Conservation (phyloP, 305 asterid genomes). For the Fraxinus albicans region DNA sequence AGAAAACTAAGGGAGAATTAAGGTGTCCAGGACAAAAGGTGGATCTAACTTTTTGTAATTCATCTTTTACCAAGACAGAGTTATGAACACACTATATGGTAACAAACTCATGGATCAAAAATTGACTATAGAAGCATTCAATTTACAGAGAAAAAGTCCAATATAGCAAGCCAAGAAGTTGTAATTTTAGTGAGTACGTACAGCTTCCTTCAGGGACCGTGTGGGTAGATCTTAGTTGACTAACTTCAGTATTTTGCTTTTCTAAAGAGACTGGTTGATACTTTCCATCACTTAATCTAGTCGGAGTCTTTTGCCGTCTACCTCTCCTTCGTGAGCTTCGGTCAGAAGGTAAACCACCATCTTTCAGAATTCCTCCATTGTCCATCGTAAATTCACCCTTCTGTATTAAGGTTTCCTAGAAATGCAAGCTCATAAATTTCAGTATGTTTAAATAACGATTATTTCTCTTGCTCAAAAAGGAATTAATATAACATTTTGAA, state of each 20-base stretch:
- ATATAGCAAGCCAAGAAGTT: slow-evolving; percentile 6
- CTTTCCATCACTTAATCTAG: slow-evolving; percentile 49
- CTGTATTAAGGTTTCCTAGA: slow-evolving; percentile 41
- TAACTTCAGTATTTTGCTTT: slow-evolving; percentile 54
- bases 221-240: slow-evolving; percentile 36
- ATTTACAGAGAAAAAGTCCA: neutral
- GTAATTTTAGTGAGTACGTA: slow-evolving; percentile 29
- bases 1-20: neutral
- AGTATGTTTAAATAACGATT: neutral
- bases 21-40: neutral
- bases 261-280: slow-evolving; percentile 38
- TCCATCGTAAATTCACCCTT: slow-evolving; percentile 38
- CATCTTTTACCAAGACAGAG: neutral
- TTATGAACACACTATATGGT: neutral
- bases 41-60: neutral
- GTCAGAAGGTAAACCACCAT: slow-evolving; percentile 46
- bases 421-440: slow-evolving; percentile 23
- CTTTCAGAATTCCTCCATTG: slow-evolving; percentile 47
- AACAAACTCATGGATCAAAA: neutral
- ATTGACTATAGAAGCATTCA: neutral
- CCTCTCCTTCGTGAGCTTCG: slow-evolving; percentile 70
- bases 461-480: slow-evolving; percentile 6
- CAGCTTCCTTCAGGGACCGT: slow-evolving; percentile 48
- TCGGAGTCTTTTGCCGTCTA: slow-evolving; percentile 53
- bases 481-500: neutral